phyloP scores from a whole-genome alignment of 139 green algal genomes.

The Raphidocelis subcapitata region DNA sequence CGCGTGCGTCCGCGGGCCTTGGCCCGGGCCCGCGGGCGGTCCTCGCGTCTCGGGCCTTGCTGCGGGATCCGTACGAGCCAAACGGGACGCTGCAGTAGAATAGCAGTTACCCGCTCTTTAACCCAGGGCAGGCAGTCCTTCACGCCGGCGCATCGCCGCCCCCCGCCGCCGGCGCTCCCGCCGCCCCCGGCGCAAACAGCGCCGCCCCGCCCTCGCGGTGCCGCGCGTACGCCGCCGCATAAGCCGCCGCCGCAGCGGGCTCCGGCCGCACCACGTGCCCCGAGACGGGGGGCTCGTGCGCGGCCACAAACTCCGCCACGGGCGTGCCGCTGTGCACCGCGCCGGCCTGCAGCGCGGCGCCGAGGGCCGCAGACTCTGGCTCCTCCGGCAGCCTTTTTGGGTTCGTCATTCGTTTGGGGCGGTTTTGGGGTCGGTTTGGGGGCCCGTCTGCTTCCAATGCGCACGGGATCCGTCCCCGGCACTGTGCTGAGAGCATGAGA shows the following conservation, averaged over 20 bases:
- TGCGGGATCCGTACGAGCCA: background rate
- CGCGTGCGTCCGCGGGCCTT: background rate
- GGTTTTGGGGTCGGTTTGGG: too few relatives aligned
- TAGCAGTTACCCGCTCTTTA: background rate
- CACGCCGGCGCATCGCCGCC: too few relatives aligned
- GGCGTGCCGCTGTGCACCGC: conserved; percentile 48
- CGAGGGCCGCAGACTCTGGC: conserved; percentile 79
- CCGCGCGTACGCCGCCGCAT: conserved; percentile 46
- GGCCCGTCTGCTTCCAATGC: background rate
- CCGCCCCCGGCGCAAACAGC: conserved; percentile 11
- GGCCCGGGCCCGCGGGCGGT: background rate
- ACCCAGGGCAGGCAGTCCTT: too few relatives aligned
- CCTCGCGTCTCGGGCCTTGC: background rate
- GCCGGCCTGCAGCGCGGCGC: conserved; percentile 83
- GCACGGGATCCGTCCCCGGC: background rate
- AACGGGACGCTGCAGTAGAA: background rate
- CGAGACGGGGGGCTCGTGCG: conserved; percentile 46
- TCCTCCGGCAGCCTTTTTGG: conserved; percentile 57
- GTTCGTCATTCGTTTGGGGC: too few relatives aligned
- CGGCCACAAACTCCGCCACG: conserved; percentile 58
- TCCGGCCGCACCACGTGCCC: conserved; percentile 50
- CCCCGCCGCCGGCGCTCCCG: too few relatives aligned
- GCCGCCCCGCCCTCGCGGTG: background rate
- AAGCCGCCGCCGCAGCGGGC: conserved; percentile 27
- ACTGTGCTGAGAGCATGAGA: background rate